Percentiles rank a stretch among this genome's conserved stretches.
Evolutionary conservation across 148 eudicot genomes (phyloP).

Genomic region (Rhododendron williamsianum): DNA sequence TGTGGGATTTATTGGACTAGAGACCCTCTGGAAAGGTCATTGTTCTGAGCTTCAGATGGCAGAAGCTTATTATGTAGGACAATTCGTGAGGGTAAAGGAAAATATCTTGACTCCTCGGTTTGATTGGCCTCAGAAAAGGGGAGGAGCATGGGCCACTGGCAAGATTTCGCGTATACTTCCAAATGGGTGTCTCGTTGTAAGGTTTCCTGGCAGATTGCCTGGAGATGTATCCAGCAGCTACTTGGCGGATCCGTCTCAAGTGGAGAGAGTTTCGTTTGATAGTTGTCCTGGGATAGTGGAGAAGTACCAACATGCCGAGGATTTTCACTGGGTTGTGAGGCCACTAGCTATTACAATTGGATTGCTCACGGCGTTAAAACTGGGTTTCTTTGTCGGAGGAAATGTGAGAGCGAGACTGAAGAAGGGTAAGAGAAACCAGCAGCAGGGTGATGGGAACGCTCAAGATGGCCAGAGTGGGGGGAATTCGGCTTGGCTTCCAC

Average conservation of each 20-base stretch:
- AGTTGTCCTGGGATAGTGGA: slow-evolving; percentile 55
- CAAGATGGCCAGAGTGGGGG: slow-evolving; percentile 40
- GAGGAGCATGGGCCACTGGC: slow-evolving; percentile 66
- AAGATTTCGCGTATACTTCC: slow-evolving; percentile 57
- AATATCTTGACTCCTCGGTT: slow-evolving; percentile 54
- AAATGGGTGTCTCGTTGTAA: slow-evolving; percentile 71
- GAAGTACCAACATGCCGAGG: slow-evolving; percentile 77
- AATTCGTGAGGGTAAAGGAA: slow-evolving; percentile 58
- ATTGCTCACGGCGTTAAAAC: slow-evolving; percentile 40
- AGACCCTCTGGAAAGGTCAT: slow-evolving; percentile 71
- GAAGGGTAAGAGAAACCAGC: slow-evolving; percentile 20
- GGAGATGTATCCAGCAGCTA: slow-evolving; percentile 27
- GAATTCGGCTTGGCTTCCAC: slow-evolving; percentile 53
- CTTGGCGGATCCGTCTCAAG: slow-evolving; percentile 82
- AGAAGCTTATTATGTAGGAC: slow-evolving; percentile 51
- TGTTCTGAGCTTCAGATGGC: slow-evolving; percentile 54
- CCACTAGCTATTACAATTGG: slow-evolving; percentile 65
- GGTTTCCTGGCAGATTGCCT: slow-evolving; percentile 59
- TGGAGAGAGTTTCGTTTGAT: slow-evolving; percentile 56
- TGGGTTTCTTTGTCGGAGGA: slow-evolving; percentile 50
- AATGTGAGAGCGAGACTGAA: slow-evolving; percentile 35
- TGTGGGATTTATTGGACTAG: slow-evolving; percentile 65
- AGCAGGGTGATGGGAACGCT: slow-evolving; percentile 18
- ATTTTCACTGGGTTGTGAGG: slow-evolving; percentile 84
- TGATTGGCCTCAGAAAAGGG: slow-evolving; percentile 67